Evolutionary conservation across 1,284 basidiomycete species (phyloP).

Genomic region (Trichosporon sp.): DNA sequence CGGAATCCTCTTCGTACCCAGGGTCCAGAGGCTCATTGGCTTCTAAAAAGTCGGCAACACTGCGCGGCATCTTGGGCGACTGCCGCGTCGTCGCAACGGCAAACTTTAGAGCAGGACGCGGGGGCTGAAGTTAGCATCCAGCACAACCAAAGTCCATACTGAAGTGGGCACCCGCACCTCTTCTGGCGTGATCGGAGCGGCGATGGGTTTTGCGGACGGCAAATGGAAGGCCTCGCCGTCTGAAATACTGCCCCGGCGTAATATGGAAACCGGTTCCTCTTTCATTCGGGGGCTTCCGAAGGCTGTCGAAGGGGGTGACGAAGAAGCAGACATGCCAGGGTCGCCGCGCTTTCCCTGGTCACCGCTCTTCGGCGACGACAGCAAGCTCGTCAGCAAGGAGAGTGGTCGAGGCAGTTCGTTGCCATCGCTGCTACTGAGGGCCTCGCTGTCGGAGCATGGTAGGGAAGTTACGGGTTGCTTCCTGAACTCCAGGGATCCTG

Average conservation of each 20-base stretch:
- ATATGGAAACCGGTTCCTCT: constrained; percentile 38
- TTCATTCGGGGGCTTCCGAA: constrained; percentile 37
- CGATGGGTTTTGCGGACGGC: not conserved
- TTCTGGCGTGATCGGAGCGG: not conserved
- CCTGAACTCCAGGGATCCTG: constrained; percentile 21
- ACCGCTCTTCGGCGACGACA: constrained; percentile 32
- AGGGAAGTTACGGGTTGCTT: constrained; percentile 30
- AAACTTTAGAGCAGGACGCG: constrained; percentile 38
- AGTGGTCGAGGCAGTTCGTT: constrained; percentile 28
- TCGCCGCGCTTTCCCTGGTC: not conserved
- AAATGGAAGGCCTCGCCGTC: constrained; percentile 36
- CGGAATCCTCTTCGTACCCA: constrained; percentile 48
- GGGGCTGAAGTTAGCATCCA: not conserved
- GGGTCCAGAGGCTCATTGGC: constrained; percentile 26
- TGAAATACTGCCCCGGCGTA: constrained; percentile 38
- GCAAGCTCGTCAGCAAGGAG: constrained; percentile 42
- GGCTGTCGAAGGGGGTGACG: constrained; percentile 41
- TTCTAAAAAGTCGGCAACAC: not conserved
- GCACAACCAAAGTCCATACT: not conserved
- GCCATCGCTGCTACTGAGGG: constrained; percentile 22
- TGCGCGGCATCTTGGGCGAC: not conserved
- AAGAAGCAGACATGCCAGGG: constrained; percentile 32
- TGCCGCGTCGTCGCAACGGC: constrained; percentile 34
- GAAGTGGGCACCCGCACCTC: not conserved
- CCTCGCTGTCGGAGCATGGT: constrained; percentile 26